Percentiles rank a stretch among this genome's conserved stretches.
phyloP scores from a whole-genome alignment of 2,329 filamentous ascomycete species.

The Rhynchosporium agropyri region DNA sequence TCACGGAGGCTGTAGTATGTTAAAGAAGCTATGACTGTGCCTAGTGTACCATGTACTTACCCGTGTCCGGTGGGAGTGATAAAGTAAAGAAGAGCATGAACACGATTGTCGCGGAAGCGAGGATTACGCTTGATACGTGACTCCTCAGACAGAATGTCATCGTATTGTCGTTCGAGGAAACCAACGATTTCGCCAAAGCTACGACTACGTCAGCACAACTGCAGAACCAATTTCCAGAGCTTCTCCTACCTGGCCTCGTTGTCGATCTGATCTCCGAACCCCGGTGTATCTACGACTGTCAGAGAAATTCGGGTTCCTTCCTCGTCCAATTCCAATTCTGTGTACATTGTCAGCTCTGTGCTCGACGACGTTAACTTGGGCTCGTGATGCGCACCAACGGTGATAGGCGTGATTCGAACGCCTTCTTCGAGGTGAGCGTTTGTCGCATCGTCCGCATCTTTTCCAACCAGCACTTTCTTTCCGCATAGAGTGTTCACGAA shows the following conservation, averaged over 20 bases:
- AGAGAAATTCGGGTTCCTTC: slow-evolving; percentile 97
- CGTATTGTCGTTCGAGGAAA: slow-evolving; percentile 98
- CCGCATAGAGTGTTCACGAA: slow-evolving; percentile 99
- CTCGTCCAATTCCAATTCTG: slow-evolving; percentile 94
- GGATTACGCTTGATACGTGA: slow-evolving; percentile 99
- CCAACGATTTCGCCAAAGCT: slow-evolving; percentile 98
- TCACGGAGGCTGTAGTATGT: slow-evolving; percentile 75
- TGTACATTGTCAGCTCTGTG: slow-evolving; percentile 41
- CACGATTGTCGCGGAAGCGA: slow-evolving; percentile 97
- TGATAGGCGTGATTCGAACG: slow-evolving; percentile 98
- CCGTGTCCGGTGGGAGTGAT: slow-evolving; percentile 97
- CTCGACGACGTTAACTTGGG: slow-evolving; percentile 9
- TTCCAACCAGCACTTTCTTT: slow-evolving; percentile 86
- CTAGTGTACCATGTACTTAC: slow-evolving; percentile 52
- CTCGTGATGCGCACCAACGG: slow-evolving; percentile 71
- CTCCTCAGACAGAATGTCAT: slow-evolving; percentile 98
- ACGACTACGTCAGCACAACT: slow-evolving; percentile 37
- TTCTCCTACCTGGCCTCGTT: slow-evolving; percentile 85
- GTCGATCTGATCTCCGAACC: slow-evolving; percentile 98
- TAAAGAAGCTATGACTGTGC: slow-evolving; percentile 20
- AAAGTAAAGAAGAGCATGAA: slow-evolving; percentile 98
- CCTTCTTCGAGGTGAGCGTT: slow-evolving; percentile 93
- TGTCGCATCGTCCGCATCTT: slow-evolving; percentile 88
- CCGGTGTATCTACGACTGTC: slow-evolving; percentile 97
- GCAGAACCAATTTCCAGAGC: slow-evolving; percentile 10